These are phyloP conservation scores for Teratosphaeria epicoccoides DNA, from an alignment of 2,329 filamentous ascomycete species.

Conservation along the genomic window DNA sequence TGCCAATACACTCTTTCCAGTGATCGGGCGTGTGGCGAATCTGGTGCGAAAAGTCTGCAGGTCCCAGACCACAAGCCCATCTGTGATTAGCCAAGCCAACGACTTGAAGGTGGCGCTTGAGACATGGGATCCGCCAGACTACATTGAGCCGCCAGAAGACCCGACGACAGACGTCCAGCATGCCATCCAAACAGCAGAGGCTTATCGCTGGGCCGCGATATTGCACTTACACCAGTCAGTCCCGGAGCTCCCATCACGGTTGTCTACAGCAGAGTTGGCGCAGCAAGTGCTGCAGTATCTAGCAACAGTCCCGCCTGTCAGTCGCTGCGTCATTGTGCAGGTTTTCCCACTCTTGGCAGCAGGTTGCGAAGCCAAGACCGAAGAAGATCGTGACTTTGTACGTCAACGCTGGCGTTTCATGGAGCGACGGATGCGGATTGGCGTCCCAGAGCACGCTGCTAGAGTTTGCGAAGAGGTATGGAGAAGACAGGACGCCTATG, in stretches of 20 bases:
- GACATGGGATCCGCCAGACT: conserved; percentile 48
- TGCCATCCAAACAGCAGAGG: conserved; percentile 55
- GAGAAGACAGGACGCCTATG: conserved; percentile 48
- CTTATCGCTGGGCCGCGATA: conserved; percentile 56
- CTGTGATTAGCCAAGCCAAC: conserved; percentile 52
- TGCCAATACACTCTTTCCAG: conserved; percentile 55
- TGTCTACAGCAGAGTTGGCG: conserved; percentile 45
- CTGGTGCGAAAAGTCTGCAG: conserved; percentile 53
- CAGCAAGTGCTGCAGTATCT: conserved; percentile 52
- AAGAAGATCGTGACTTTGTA: conserved; percentile 55
- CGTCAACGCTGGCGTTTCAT: conserved; percentile 52
- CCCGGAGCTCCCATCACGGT: conserved; percentile 52
- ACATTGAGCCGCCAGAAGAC: conserved; percentile 53
- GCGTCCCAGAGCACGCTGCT: conserved; percentile 55
- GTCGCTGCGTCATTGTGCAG: conserved; percentile 55
- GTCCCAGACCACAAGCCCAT: conserved; percentile 46
- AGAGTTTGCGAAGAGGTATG: conserved; percentile 58
- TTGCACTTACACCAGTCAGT: conserved; percentile 59
- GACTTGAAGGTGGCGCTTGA: conserved; percentile 51
- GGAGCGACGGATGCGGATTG: conserved; percentile 52
- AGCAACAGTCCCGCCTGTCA: conserved; percentile 52
- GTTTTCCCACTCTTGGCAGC: conserved; percentile 60
- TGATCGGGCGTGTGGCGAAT: conserved; percentile 56
- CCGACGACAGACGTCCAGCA: conserved; percentile 52
- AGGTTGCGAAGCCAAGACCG: conserved; percentile 50